phyloP scores from a whole-genome alignment of 345 rosid species.

The Pistacia atlantica region DNA sequence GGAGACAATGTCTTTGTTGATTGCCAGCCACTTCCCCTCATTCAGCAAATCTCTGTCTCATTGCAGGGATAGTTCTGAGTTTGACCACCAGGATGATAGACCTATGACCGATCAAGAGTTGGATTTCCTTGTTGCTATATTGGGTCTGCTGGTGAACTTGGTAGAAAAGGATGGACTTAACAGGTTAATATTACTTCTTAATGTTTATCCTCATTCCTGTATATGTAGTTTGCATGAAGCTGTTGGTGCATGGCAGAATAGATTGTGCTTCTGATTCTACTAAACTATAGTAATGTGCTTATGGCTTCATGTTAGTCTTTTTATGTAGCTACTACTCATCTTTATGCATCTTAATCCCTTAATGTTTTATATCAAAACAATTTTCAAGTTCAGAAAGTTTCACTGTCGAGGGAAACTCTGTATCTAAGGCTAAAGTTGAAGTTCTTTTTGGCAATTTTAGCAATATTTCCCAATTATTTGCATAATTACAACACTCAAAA shows the following conservation, averaged over 20 bases:
- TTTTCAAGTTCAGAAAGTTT: background rate
- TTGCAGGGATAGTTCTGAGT: constrained; percentile 29
- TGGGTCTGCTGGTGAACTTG: constrained; percentile 91
- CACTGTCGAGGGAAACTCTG: background rate
- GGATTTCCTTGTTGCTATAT: constrained; percentile 94
- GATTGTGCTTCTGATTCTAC: background rate
- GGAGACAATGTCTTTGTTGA: constrained; percentile 75
- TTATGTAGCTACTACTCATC: background rate
- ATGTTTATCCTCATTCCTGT: background rate
- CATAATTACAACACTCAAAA: background rate
- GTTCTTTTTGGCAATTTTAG: background rate
- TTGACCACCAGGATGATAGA: constrained; percentile 38
- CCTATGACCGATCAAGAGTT: constrained; percentile 83
- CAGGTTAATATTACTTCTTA: constrained; percentile 54
- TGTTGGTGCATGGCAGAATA: background rate
- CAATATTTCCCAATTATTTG: background rate
- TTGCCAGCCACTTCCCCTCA: constrained; percentile 76
- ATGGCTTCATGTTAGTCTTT: background rate
- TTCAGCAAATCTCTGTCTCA: constrained; percentile 50
- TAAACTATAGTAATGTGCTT: background rate
- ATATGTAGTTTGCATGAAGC: constrained; percentile 14
- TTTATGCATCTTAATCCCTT: background rate
- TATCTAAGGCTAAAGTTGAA: background rate
- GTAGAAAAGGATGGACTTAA: constrained; percentile 89
- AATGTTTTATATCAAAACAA: background rate